Evolutionary conservation across 225 moss, liverwort and hornwort genomes (phyloP), one percentile per base, ranked within the genome.

Genomic region (Pleurozium schreberi): DNA sequence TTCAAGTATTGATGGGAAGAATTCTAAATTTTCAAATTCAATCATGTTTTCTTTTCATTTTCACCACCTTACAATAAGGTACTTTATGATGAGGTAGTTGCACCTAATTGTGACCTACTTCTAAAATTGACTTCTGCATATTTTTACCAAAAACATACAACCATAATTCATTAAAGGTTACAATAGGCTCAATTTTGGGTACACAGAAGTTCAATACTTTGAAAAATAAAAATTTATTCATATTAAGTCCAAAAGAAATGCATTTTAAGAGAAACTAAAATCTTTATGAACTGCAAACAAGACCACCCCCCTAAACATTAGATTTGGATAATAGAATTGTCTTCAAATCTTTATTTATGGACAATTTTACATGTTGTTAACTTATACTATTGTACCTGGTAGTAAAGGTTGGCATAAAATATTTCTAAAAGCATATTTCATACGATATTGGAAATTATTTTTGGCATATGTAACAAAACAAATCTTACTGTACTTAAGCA

Each of bases 81-180:
- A 27, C 28, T 73, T 45, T 27, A 17, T 3, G 17, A 73, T 17
- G 6, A 45, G 17, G 10, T 45, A 28, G 45, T 47, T 74, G 31
- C 11, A 47, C 31, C 47, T 18, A 74, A 10, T 0, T 10, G 7
- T 47, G 10, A 2, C 4, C 47, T 75, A 74, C 18, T 49, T 49
- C 19, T 47, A 75, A 4, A 49, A 75, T 0, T 0, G 0, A 47
- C 5, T 18, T 7, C 31, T 47, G 11, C 1, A 47, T 18, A 74
- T 74, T 74, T 11, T 30, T 74, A 9, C 4, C 2, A 18, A 74
- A 74, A 47, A 30, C 18, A 47, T n/a, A n/a, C n/a, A n/a, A n/a
- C n/a, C n/a, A n/a, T 30, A 6, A 30, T 4, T 30, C 11, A 0
- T 73, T 30, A 18, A 11, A 30, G 4, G n/a, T n/a, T n/a, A n/a